Base-by-base conservation (phyloP, 2,329 filamentous ascomycete species). In the Didymella keratinophila region DNA sequence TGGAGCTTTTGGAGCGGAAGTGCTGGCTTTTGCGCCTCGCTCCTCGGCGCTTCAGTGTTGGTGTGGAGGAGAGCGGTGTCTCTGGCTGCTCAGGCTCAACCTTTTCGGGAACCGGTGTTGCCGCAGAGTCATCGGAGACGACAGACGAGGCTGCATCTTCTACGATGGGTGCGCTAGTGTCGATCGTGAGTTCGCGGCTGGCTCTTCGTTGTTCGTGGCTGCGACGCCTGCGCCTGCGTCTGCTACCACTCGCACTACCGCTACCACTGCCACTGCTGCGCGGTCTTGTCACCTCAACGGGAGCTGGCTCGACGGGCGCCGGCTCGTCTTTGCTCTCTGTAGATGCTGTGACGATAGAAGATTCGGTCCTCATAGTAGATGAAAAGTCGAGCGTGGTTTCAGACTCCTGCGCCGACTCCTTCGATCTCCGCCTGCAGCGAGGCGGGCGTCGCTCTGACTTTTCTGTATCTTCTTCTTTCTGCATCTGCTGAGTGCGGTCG, bases 401-500 rank as follows among this genome's bases (percentile, higher is more conserved):
- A 3, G 73, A 71, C 20, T 72, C 70, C 45, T 71, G 73, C n/a
- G 69, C 48, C 5, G 72, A 69, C 23, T 73, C 72, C 48, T 70
- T 74, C 6, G 74, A 74, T 46, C 56, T 61, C 45, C 60, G 62
- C 52, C 66, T 64, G 42, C 70, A 64, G 30, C 73, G 72, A 16
- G 60, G 48, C 25, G 50, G 37, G 7, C 39, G 56, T 20, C 32
- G 27, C 34, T 53, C 56, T 27, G 20, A 3, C 20, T 36, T 46
- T 5, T 43, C n/a, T n/a, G n/a, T n/a, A n/a, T n/a, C 52, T 30
- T 52, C 41, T 11, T 54, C 51, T 3, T 42, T 42, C 28, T 55
- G 43, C 36, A 43, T 48, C 71, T 87, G 84, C 9, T 82, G 79
- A 2, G 84, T 86, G 51, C 78, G 78, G 2, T 81, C 82, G 6